Evolutionary conservation across 2,329 filamentous ascomycete species (phyloP).

Genomic region (Pseudogymnoascus sp.): DNA sequence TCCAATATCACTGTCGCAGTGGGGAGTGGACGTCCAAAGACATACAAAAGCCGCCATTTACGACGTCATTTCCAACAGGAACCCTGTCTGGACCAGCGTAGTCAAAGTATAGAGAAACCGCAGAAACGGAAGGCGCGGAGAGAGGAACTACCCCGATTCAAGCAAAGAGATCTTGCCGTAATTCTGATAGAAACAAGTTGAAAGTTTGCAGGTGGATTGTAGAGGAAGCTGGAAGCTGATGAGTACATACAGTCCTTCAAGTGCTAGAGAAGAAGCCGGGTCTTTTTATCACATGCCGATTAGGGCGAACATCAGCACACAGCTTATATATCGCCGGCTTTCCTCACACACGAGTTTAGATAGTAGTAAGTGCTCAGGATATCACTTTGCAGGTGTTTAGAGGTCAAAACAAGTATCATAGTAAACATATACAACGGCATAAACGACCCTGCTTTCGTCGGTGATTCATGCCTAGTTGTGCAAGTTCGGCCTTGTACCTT

Average conservation of each 20-base stretch:
- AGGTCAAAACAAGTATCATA: neutral
- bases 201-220: neutral
- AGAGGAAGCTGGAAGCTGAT: conserved; percentile 2
- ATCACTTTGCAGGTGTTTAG: neutral
- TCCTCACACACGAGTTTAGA: neutral
- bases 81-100: conserved; percentile 2
- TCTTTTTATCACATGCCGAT: conserved; percentile 4
- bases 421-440: neutral
- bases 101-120: neutral
- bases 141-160: conserved; percentile 1
- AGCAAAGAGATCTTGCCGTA: neutral
- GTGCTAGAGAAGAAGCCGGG: neutral
- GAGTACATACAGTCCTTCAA: neutral
- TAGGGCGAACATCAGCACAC: neutral
- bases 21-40: conserved; percentile 11
- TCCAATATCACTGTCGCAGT: neutral
- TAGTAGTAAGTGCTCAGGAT: neutral
- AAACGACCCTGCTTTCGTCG: neutral
- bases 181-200: neutral
- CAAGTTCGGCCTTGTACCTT: conserved; percentile 4
- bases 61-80: conserved; percentile 24
- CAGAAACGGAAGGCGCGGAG: neutral
- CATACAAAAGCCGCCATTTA: conserved; percentile 30
- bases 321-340: neutral
- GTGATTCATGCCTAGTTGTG: neutral